These are phyloP conservation scores for Globisporangium spiculum DNA, from an alignment of 352 stramenopile genomes.

Conservation along the genomic window DNA sequence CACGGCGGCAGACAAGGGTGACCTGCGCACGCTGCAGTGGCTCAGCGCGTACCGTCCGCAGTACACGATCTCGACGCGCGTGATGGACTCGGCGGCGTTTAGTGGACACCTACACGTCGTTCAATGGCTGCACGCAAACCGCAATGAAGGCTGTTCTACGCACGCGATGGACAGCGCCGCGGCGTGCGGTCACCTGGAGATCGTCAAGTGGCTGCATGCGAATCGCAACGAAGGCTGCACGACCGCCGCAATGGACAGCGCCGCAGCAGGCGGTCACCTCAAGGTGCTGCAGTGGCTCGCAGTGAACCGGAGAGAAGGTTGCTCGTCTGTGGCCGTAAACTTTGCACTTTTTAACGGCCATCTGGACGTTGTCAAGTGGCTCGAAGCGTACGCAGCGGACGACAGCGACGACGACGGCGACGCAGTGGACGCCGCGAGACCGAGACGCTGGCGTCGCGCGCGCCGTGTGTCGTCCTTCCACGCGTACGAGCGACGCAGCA, in stretches of 20 bases:
- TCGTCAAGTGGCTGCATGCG: slow-evolving; percentile 71
- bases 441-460: slow-evolving; percentile 10
- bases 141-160: slow-evolving; percentile 65
- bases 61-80: slow-evolving; percentile 50
- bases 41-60: slow-evolving; percentile 52
- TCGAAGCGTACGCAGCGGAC: slow-evolving; percentile 42
- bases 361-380: slow-evolving; percentile 56
- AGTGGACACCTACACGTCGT: slow-evolving; percentile 66
- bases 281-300: slow-evolving; percentile 69
- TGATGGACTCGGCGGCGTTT: slow-evolving; percentile 82
- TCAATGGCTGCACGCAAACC: slow-evolving; percentile 69
- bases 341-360: slow-evolving; percentile 71
- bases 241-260: slow-evolving; percentile 68
- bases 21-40: slow-evolving; percentile 63
- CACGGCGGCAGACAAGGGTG: slow-evolving; percentile 64
- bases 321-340: slow-evolving; percentile 64
- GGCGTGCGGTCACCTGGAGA: slow-evolving; percentile 59
- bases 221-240: slow-evolving; percentile 69
- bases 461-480: slow-evolving; percentile 19
- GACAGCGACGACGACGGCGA: slow-evolving; percentile 17
- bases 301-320: slow-evolving; percentile 56
- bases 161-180: slow-evolving; percentile 79
- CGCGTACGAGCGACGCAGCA: slow-evolving; percentile 17
- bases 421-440: neutral
- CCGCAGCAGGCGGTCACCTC: slow-evolving; percentile 60